Conservation (phyloP, 1,139 yeast genomes). For the Suhomyces panamericanus region DNA sequence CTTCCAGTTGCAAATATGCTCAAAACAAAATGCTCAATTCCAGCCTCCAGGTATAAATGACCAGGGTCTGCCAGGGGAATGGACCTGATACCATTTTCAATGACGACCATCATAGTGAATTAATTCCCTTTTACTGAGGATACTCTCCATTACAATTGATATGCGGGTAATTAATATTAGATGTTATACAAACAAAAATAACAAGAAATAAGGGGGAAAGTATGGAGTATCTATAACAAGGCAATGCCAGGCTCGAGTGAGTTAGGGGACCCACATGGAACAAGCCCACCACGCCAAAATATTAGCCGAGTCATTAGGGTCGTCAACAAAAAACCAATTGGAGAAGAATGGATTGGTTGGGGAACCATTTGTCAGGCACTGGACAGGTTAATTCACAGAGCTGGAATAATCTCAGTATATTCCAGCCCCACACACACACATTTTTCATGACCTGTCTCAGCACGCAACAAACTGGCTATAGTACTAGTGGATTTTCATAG, state of each 20-base stretch:
- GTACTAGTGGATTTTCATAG: background rate
- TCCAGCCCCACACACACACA: constrained; percentile 17
- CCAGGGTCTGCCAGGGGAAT: too few species aligned
- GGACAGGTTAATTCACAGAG: constrained; percentile 11
- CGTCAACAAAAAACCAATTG: constrained; percentile 8
- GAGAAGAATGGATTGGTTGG: constrained; percentile 4
- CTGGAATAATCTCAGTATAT: constrained; percentile 12
- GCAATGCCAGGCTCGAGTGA: background rate
- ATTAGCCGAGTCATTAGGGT: constrained; percentile 12
- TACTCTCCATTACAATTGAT: background rate
- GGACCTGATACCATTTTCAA: too few species aligned
- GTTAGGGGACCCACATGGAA: constrained; percentile 2
- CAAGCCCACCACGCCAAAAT: background rate
- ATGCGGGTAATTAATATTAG: constrained; percentile 6
- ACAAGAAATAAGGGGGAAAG: constrained; percentile 10
- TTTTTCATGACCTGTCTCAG: constrained; percentile 14
- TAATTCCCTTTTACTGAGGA: too few species aligned
- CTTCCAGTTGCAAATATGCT: too few species aligned
- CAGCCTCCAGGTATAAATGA: too few species aligned
- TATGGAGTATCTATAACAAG: constrained; percentile 11
- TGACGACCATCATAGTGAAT: too few species aligned
- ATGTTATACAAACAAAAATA: constrained; percentile 7
- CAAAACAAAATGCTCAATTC: too few species aligned
- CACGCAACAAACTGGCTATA: background rate
- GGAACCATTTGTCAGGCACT: background rate